Conservation (phyloP, 345 rosid species). For the Salix caprea region DNA sequence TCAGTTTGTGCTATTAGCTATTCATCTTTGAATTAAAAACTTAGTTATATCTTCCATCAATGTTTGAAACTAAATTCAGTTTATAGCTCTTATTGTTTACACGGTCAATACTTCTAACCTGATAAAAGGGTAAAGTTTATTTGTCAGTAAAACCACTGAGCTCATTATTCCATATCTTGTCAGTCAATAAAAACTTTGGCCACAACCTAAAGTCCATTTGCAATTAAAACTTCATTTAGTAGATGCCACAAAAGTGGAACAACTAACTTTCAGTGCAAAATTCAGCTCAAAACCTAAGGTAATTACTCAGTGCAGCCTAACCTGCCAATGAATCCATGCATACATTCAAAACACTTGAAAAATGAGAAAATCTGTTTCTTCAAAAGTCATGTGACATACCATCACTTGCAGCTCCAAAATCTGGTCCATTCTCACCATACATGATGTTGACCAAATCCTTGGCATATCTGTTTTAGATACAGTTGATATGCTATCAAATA, state of each 20-base stretch:
- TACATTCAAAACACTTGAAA: not conserved
- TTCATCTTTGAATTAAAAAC: not conserved
- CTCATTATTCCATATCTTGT: not conserved
- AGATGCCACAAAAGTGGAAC: not conserved
- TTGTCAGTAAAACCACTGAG: not conserved
- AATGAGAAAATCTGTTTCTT: not conserved
- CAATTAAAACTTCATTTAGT: not conserved
- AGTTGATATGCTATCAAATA: slow-evolving; percentile 6
- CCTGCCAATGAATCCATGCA: not conserved
- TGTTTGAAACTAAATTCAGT: not conserved
- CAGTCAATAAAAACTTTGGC: not conserved
- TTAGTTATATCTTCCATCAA: not conserved
- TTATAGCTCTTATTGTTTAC: not conserved
- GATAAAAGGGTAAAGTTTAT: not conserved
- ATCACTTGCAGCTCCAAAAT: slow-evolving; percentile 95
- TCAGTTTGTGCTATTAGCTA: not conserved
- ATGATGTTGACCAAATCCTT: slow-evolving; percentile 78
- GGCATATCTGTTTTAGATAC: slow-evolving; percentile 63
- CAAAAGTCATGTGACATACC: slow-evolving; percentile 40
- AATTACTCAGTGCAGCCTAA: not conserved
- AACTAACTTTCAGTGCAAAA: not conserved
- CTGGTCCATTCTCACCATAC: slow-evolving; percentile 80
- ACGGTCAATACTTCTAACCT: not conserved
- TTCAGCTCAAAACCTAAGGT: not conserved
- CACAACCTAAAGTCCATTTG: not conserved